Evolutionary conservation across 2,329 filamentous ascomycete genomes (phyloP).

Genomic region (Biscogniauxia marginata): DNA sequence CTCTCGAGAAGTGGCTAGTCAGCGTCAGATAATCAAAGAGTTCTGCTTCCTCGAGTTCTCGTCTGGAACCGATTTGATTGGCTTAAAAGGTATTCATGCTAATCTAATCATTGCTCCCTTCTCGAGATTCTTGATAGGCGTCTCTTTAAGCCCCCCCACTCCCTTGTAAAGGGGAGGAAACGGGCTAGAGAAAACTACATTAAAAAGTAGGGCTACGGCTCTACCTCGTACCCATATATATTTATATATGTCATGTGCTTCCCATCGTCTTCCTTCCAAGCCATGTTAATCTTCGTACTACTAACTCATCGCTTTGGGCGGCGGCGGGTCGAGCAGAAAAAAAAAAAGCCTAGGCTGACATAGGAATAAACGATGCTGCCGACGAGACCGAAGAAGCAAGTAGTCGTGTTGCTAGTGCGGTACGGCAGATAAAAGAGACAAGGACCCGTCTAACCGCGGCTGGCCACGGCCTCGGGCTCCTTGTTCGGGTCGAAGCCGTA

Average conservation of each 20-base stretch:
- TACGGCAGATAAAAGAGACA: conserved; percentile 1
- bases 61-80: not conserved
- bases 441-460: conserved; percentile 10
- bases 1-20: no score
- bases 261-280: no score
- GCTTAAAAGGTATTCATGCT: not conserved
- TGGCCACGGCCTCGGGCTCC: conserved; percentile 54
- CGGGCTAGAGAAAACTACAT: not conserved
- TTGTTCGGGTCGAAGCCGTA: conserved; percentile 67
- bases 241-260: not conserved
- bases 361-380: not conserved
- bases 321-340: not conserved
- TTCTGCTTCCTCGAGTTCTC: no score
- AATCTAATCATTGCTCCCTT: not conserved
- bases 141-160: not conserved
- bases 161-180: not conserved
- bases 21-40: no score
- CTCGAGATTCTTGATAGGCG: not conserved
- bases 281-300: no score
- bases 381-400: not conserved
- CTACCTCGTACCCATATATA: not conserved
- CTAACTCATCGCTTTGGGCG: no score
- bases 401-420: no score
- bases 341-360: not conserved
- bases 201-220: not conserved